Percentiles rank a stretch among this genome's conserved stretches.
Evolutionary conservation across 2,329 filamentous ascomycete species (phyloP).

Genomic region (Hymenotorrendiella dingleyae): DNA sequence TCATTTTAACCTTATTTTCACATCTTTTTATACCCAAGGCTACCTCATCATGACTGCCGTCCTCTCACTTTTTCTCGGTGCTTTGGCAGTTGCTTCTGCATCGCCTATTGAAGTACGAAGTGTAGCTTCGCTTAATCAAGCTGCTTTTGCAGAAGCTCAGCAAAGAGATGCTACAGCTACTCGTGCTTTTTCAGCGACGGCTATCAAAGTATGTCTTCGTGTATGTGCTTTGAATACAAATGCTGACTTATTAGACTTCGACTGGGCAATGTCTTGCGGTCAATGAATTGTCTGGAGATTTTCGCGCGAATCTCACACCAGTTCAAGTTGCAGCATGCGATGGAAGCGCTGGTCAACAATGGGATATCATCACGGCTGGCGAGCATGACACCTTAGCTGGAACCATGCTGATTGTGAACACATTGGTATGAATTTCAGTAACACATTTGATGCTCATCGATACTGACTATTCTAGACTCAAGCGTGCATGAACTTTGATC

Average conservation of each 20-base stretch:
- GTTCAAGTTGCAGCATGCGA: conserved; percentile 38
- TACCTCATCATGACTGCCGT: conserved; percentile 16
- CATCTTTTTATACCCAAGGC: conserved; percentile 1
- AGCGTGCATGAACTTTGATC: conserved; percentile 54
- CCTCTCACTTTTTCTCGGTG: conserved; percentile 19
- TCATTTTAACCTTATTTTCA: conserved; percentile 12
- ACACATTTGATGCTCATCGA: conserved; percentile 5
- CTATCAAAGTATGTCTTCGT: conserved; percentile 33
- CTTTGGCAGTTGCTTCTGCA: conserved; percentile 16
- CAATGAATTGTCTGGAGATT: conserved; percentile 39
- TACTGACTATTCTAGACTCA: conserved; percentile 44
- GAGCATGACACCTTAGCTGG: conserved; percentile 43
- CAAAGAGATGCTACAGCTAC: conserved; percentile 37
- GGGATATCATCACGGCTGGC: conserved; percentile 42
- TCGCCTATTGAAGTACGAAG: conserved; percentile 24
- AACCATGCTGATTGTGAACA: conserved; percentile 48
- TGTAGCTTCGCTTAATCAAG: conserved; percentile 34
- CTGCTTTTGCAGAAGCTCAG: conserved; percentile 38
- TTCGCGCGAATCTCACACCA: conserved; percentile 39
- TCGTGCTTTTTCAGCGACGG: conserved; percentile 34
- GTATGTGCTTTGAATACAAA: background rate
- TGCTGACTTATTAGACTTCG: conserved; percentile 30
- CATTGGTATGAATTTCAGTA: conserved; percentile 34
- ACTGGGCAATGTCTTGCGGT: conserved; percentile 38
- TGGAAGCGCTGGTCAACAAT: conserved; percentile 35